A percentile compares a stretch with the other conserved stretches of the same genome.
Conservation (phyloP, 495 filamentous ascomycete species). For the Aspergillus funiculosus region DNA sequence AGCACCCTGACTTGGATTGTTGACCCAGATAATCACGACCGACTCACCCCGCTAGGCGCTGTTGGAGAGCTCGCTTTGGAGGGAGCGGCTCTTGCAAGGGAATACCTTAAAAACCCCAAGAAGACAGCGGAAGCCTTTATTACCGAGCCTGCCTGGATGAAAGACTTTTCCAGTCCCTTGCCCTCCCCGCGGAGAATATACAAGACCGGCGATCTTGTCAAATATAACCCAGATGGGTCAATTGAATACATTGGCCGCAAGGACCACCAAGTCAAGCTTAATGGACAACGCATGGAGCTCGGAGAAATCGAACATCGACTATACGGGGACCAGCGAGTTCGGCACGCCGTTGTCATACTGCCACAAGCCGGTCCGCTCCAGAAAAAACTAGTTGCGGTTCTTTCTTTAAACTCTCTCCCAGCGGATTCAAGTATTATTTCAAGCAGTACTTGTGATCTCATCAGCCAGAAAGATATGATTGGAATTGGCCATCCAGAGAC, state of each 20-base stretch:
- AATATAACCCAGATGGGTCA: slow-evolving; percentile 49
- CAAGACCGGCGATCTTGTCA: slow-evolving; percentile 48
- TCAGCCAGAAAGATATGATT: slow-evolving; percentile 23
- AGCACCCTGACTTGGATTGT: slow-evolving; percentile 51
- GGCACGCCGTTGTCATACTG: slow-evolving; percentile 45
- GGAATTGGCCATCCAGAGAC: slow-evolving; percentile 22
- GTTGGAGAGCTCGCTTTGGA: slow-evolving; percentile 51
- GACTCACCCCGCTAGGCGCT: slow-evolving; percentile 46
- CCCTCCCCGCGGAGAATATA: slow-evolving; percentile 35
- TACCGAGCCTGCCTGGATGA: slow-evolving; percentile 31
- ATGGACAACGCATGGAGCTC: slow-evolving; percentile 64
- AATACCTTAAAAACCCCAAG: slow-evolving; percentile 48
- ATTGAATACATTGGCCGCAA: slow-evolving; percentile 53
- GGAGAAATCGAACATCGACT: slow-evolving; percentile 45
- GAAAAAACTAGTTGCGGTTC: slow-evolving; percentile 38
- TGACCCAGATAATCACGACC: slow-evolving; percentile 43
- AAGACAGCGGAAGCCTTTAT: slow-evolving; percentile 49
- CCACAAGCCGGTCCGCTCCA: slow-evolving; percentile 37
- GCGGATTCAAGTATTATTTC: slow-evolving; percentile 28
- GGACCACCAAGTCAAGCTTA: slow-evolving; percentile 61
- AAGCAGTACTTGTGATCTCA: slow-evolving; percentile 32
- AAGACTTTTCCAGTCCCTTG: slow-evolving; percentile 18
- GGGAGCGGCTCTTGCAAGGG: slow-evolving; percentile 44
- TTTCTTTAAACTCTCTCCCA: slow-evolving; percentile 34
- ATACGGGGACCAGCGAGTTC: slow-evolving; percentile 26